Evolutionary conservation across 495 filamentous ascomycete species (phyloP).

Genomic region (Lasiosphaeris hirsuta): DNA sequence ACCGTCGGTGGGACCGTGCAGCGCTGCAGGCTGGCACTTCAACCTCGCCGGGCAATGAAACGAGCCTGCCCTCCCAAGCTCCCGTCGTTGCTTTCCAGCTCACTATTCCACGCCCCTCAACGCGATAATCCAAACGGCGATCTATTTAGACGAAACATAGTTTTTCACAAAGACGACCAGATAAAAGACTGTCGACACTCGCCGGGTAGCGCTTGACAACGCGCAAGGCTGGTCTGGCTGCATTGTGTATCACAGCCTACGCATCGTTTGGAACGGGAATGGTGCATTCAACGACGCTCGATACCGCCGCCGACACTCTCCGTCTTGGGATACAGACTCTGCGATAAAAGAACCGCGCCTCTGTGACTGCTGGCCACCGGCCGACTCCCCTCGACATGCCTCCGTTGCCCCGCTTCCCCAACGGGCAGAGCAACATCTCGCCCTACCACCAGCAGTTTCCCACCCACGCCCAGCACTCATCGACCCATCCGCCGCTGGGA

Average conservation of each 20-base stretch:
- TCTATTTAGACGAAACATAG: too few species aligned
- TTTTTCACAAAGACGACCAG: too few species aligned
- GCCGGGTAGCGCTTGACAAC: not conserved
- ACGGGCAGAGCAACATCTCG: slow-evolving; percentile 35
- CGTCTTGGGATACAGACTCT: slow-evolving; percentile 13
- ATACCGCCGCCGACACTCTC: slow-evolving; percentile 4
- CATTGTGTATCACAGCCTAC: too few species aligned
- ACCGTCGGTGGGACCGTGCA: not conserved
- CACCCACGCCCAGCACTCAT: slow-evolving; percentile 41
- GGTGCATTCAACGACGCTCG: slow-evolving; percentile 14
- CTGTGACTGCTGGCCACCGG: not conserved
- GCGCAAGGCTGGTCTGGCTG: too few species aligned
- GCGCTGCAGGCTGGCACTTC: not conserved
- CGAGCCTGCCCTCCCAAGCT: too few species aligned
- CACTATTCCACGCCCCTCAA: too few species aligned
- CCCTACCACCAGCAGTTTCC: slow-evolving; percentile 48
- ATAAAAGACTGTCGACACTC: not conserved
- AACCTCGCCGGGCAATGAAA: too few species aligned
- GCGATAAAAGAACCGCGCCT: slow-evolving; percentile 12
- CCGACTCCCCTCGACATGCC: slow-evolving; percentile 23
- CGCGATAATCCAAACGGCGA: too few species aligned
- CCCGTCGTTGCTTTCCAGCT: too few species aligned
- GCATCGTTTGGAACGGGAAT: slow-evolving; percentile 12
- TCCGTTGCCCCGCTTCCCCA: slow-evolving; percentile 34
- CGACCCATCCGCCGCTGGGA: slow-evolving; percentile 37